phyloP scores from a whole-genome alignment of 2,329 filamentous ascomycete species.

The Fusarium sp. region DNA sequence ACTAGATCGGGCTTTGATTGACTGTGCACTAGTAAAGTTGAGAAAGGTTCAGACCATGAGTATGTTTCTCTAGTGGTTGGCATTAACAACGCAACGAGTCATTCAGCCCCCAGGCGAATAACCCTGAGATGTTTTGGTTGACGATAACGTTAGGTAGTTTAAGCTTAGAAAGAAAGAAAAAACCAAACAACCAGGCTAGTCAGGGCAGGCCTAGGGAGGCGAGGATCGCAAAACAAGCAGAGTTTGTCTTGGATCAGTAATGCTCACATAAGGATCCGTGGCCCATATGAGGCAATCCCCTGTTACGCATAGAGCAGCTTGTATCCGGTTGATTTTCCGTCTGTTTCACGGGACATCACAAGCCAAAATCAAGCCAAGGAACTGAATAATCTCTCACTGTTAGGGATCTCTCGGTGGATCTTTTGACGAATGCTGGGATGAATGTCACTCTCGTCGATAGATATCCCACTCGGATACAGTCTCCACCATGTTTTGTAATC shows the following conservation, averaged over 20 bases:
- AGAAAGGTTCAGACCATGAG: not conserved
- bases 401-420: not conserved
- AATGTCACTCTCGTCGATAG: not conserved
- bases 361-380: not conserved
- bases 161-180: constrained; percentile 3
- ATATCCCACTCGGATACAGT: constrained; percentile 1
- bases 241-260: constrained; percentile 20
- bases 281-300: constrained; percentile 19
- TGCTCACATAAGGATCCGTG: constrained; percentile 36
- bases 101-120: not conserved
- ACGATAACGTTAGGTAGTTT: constrained; percentile 3
- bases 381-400: not conserved
- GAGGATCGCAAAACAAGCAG: not conserved
- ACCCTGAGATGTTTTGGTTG: constrained; percentile 5
- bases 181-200: not conserved
- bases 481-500: not conserved
- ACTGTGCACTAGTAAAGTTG: not conserved
- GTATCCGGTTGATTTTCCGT: not conserved
- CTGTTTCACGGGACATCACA: constrained; percentile 3
- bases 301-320: constrained; percentile 6
- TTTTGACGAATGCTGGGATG: not conserved
- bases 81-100: not conserved
- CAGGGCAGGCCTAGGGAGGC: not conserved
- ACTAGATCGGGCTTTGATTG: not conserved
- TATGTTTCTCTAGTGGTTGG: not conserved